phyloP scores from a whole-genome alignment of 371 early-diverging fungal species.

The Mortierella sp. region DNA sequence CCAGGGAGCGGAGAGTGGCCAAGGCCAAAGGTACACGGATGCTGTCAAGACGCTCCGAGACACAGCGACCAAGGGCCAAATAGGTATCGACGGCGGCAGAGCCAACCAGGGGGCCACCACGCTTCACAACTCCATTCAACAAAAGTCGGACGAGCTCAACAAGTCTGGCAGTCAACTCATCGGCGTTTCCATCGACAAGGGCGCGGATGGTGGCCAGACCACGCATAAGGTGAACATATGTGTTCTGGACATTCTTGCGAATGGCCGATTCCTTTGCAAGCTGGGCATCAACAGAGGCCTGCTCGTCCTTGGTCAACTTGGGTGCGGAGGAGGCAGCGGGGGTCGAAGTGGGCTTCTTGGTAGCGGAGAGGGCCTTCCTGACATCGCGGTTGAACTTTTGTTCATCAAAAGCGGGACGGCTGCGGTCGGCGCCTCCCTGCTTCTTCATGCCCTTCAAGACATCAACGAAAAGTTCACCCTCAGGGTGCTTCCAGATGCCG shows the following conservation, averaged over 20 bases:
- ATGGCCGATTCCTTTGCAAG: conserved; percentile 82
- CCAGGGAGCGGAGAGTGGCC: conserved; percentile 79
- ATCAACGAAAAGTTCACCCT: conserved; percentile 77
- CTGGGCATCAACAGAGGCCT: conserved; percentile 80
- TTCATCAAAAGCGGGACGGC: conserved; percentile 72
- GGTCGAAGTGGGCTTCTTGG: conserved; percentile 71
- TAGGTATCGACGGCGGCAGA: conserved; percentile 71
- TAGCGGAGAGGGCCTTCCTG: conserved; percentile 76
- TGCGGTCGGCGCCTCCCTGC: conserved; percentile 62
- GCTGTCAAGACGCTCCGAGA: conserved; percentile 63
- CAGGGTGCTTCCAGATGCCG: conserved; percentile 78
- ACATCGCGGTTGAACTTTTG: conserved; percentile 91
- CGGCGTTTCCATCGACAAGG: conserved; percentile 71
- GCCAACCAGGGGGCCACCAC: conserved; percentile 71
- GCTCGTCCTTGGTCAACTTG: conserved; percentile 88
- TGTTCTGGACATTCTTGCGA: conserved; percentile 73
- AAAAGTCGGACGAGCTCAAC: conserved; percentile 65
- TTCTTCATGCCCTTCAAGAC: conserved; percentile 65
- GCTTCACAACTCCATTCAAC: conserved; percentile 65
- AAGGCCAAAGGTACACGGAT: conserved; percentile 70
- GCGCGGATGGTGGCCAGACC: conserved; percentile 79
- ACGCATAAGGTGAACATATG: conserved; percentile 64
- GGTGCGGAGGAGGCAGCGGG: conserved; percentile 51
- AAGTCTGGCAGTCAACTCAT: conserved; percentile 60
- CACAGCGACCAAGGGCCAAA: conserved; percentile 64